Base-by-base conservation (phyloP, 805 yeast genomes). In the Pichia californica region DNA sequence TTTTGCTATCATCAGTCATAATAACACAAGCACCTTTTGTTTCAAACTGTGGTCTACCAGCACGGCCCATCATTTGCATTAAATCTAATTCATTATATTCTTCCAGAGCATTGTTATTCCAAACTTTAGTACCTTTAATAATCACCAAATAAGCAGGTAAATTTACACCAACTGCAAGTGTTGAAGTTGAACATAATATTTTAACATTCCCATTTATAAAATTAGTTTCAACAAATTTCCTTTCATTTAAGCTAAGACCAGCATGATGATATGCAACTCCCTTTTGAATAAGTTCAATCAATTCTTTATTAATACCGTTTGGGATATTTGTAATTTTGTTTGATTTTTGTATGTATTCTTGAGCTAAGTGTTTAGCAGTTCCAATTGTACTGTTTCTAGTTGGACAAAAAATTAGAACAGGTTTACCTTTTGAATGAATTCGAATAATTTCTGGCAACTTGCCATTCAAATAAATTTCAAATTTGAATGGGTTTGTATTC, bases 151-250 rank as follows among this genome's bases (percentile, higher is more conserved):
- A 83, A 0, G 91, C 91, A 1, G 91, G 91, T 49, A 83, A 67
- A 52, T 83, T 83, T 34, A 83, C 91, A 61, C 91, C 91, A 88
- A 89, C 83, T 0, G 93, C 89, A 50, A 83, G 69, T 1, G 91
- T 83, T 16, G 87, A 79, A 0, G 91, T 83, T 1, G 91, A 88
- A 21, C 83, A 70, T 48, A 83, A 67, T 29, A 83, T 73, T 61
- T 82, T 88, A 36, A 83, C 73, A 55, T 79, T 80, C 31, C 63
- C 79, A 11, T 69, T 61, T 44, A 81, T 86, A 58, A 83, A 83
- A 31, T 83, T 63, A 50, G 76, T 76, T 55, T 83, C 89, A 5
- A 83, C 73, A 14, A 82, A 70, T 49, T 74, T 74, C 45, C 93
- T 70, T 57, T 83, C 91, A 14, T 74, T 66, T 47, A 82, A 85